Conservation (phyloP, 805 yeast genomes). For the Kodamaea laetipori region DNA sequence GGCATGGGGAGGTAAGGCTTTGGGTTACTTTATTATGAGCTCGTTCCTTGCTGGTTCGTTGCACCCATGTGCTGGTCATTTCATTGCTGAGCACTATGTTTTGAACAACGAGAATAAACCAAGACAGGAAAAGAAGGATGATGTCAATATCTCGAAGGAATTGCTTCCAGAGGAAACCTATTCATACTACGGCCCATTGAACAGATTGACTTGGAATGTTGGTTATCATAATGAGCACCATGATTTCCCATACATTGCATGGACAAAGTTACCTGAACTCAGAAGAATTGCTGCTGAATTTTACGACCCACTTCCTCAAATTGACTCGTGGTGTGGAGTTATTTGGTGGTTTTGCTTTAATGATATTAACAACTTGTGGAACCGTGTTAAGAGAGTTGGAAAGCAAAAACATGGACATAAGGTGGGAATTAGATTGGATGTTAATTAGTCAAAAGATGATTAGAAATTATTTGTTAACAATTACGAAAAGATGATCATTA, state of each 20-base stretch:
- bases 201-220: constrained; percentile 83
- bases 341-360: constrained; percentile 69
- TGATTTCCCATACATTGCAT: constrained; percentile 91
- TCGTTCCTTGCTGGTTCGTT: constrained; percentile 88
- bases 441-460: constrained; percentile 7
- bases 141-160: constrained; percentile 29
- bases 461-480: constrained; percentile 1
- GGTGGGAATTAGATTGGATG: constrained; percentile 17
- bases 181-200: constrained; percentile 82
- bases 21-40: constrained; percentile 68
- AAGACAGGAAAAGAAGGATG: constrained; percentile 25
- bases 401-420: constrained; percentile 38
- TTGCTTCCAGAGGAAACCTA: constrained; percentile 73
- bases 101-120: constrained; percentile 56
- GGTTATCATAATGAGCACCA: constrained; percentile 96
- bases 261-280: constrained; percentile 75
- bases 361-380: constrained; percentile 70
- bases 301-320: constrained; percentile 76
- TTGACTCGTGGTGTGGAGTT: constrained; percentile 77
- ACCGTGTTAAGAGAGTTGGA: constrained; percentile 71
- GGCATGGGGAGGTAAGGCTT: constrained; percentile 63
- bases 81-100: constrained; percentile 91
- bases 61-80: constrained; percentile 95
- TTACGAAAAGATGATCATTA: neutral
- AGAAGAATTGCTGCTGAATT: constrained; percentile 74